phyloP scores from a whole-genome alignment of 2,329 filamentous ascomycete species.

The Aquanectria penicillioides region DNA sequence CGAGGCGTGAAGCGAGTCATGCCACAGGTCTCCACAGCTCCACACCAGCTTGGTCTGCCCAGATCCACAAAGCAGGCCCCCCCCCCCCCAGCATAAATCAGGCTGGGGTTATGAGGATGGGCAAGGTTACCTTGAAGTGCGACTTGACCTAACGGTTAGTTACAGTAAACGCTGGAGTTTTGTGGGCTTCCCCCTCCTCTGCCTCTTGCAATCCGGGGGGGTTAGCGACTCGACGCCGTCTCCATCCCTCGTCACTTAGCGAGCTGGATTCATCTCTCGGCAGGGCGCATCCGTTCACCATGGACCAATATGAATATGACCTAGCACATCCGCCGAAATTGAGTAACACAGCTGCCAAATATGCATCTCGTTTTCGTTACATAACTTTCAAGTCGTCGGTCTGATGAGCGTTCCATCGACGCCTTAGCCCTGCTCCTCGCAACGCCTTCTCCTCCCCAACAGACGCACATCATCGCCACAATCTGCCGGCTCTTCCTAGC shows the following conservation, averaged over 20 bases:
- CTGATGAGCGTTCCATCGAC: neutral
- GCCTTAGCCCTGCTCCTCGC: neutral
- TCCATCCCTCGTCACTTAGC: too few species aligned
- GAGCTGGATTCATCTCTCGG: neutral
- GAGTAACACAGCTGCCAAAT: neutral
- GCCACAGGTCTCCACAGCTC: conserved; percentile 18
- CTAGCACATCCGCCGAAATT: conserved; percentile 9
- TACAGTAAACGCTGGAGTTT: too few species aligned
- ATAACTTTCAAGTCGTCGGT: conserved; percentile 6
- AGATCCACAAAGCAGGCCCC: conserved; percentile 24
- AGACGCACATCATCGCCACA: neutral
- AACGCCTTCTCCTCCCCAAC: neutral
- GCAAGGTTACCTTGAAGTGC: neutral
- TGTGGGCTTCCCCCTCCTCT: too few species aligned
- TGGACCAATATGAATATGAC: too few species aligned
- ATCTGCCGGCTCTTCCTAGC: neutral
- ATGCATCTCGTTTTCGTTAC: conserved; percentile 5
- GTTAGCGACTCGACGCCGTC: too few species aligned
- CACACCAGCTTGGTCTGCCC: conserved; percentile 11
- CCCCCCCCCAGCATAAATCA: conserved; percentile 17
- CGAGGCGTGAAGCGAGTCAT: conserved; percentile 13
- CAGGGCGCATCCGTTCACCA: too few species aligned
- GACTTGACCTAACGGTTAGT: neutral
- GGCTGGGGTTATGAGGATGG: conserved; percentile 15
- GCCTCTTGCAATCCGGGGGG: too few species aligned